Percentiles rank a stretch among this genome's conserved stretches.
Evolutionary conservation across 345 rosid genomes (phyloP).

Genomic region (Limnanthes douglasii): DNA sequence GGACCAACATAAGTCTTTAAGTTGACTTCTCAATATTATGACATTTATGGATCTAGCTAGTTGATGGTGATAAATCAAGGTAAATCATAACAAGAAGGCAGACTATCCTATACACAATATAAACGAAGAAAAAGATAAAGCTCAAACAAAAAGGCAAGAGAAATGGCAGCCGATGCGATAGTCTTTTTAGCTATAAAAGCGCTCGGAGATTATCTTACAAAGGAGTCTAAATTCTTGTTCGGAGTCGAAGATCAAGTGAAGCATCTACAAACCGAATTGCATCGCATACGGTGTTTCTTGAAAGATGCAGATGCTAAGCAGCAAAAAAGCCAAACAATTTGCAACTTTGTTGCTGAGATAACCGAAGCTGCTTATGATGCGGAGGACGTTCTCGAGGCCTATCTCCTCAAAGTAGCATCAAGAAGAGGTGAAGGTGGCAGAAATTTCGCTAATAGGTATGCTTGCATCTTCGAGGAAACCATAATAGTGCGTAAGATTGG

Average conservation of each 20-base stretch:
- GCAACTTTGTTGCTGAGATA: slow-evolving; percentile 18
- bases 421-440: slow-evolving; percentile 7
- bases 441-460: slow-evolving; percentile 5
- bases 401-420: slow-evolving; percentile 10
- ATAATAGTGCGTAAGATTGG: slow-evolving; percentile 8
- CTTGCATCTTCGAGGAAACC: slow-evolving; percentile 5
- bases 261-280: slow-evolving; percentile 18
- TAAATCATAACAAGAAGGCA: no score
- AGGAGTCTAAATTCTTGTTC: slow-evolving; percentile 6
- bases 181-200: slow-evolving; percentile 15
- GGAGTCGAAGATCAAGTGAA: slow-evolving; percentile 11
- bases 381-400: slow-evolving; percentile 17
- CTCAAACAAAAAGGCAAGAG: no score
- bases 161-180: slow-evolving; percentile 20
- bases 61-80: no score
- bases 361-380: slow-evolving; percentile 17
- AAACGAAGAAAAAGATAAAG: no score
- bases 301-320: slow-evolving; percentile 21
- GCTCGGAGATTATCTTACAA: slow-evolving; percentile 9
- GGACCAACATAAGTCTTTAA: no score
- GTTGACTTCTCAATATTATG: no score
- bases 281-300: slow-evolving; percentile 16
- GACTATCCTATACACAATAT: no score
- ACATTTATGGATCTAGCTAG: no score
- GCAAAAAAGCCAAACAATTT: slow-evolving; percentile 14